Conservation (phyloP, 2,329 filamentous ascomycete species). For the Dactylellina leptospora region DNA sequence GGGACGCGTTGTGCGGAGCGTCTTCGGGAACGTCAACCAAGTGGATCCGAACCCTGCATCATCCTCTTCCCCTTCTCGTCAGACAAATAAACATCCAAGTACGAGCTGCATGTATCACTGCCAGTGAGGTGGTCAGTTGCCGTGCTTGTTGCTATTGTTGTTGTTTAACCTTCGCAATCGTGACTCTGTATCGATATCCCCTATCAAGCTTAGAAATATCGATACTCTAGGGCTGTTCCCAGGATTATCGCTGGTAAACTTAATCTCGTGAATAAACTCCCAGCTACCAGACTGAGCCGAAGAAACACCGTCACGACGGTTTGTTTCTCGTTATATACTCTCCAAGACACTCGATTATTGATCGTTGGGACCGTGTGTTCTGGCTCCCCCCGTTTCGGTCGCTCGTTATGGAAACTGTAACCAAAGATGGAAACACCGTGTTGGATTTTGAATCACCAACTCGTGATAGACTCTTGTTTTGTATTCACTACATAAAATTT, state of each 20-base stretch:
- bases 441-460: conserved; percentile 28
- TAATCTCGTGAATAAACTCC: neutral
- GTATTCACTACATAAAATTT: too few species aligned
- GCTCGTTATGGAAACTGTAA: conserved; percentile 2
- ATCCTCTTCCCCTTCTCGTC: too few species aligned
- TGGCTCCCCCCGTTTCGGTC: neutral
- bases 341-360: neutral
- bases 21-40: conserved; percentile 48
- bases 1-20: conserved; percentile 36
- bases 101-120: too few species aligned
- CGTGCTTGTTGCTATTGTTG: too few species aligned
- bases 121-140: too few species aligned
- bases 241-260: conserved; percentile 7
- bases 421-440: conserved; percentile 11
- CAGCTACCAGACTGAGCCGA: neutral
- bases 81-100: too few species aligned
- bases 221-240: neutral
- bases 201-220: conserved; percentile 6
- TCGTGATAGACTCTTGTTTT: neutral
- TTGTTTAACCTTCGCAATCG: too few species aligned
- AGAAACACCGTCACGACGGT: conserved; percentile 29
- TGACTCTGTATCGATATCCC: neutral
- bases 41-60: conserved; percentile 21
- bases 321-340: neutral
- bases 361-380: neutral